phyloP scores from a whole-genome alignment of 352 stramenopile species.

The Globisporangium recalcitrans region DNA sequence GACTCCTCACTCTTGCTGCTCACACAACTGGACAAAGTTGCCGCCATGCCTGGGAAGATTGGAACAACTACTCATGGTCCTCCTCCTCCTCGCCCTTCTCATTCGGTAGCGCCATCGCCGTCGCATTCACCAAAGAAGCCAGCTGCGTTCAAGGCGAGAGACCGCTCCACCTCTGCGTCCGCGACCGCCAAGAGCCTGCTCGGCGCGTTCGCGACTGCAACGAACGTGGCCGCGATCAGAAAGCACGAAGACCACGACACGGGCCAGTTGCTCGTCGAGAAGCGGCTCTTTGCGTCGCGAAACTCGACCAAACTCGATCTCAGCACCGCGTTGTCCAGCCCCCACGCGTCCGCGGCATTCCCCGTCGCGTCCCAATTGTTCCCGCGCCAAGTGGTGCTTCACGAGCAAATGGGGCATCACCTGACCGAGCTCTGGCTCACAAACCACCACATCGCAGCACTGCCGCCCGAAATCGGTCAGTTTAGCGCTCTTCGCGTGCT shows the following conservation, averaged over 20 bases:
- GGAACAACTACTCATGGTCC: background rate
- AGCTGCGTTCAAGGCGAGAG: background rate
- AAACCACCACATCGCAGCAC: conserved; percentile 40
- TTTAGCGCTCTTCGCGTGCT: conserved; percentile 50
- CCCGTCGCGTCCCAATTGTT: conserved; percentile 30
- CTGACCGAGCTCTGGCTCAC: conserved; percentile 60
- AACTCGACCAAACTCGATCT: conserved; percentile 36
- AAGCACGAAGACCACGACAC: background rate
- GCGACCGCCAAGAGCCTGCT: background rate
- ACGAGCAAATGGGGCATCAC: conserved; percentile 28
- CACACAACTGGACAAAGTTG: no score
- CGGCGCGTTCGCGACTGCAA: background rate
- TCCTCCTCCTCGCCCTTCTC: background rate
- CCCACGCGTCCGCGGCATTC: background rate
- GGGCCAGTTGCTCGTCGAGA: conserved; percentile 19
- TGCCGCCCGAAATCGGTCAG: conserved; percentile 42
- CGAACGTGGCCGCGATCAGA: background rate
- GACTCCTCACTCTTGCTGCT: no score
- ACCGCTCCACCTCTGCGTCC: background rate
- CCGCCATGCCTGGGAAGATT: background rate
- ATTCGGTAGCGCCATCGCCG: background rate
- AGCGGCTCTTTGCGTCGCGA: conserved; percentile 23
- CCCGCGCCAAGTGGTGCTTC: conserved; percentile 30
- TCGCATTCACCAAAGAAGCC: background rate
- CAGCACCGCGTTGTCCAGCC: conserved; percentile 17